Conservation (phyloP, 2,329 filamentous ascomycete genomes). For the Aspergillus sp. region DNA sequence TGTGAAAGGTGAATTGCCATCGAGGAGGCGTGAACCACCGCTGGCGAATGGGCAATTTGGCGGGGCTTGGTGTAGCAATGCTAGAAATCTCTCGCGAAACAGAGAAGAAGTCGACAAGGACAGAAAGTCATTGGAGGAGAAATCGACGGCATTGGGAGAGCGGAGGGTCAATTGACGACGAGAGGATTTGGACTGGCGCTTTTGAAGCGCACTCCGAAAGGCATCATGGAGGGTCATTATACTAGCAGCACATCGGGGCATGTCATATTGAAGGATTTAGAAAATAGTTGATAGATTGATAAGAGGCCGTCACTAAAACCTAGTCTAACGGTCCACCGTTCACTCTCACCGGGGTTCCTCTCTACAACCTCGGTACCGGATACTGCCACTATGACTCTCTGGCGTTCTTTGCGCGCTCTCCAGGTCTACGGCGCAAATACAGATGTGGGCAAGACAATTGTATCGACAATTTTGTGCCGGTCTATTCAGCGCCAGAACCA, state of each 20-base stretch:
- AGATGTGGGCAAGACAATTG: conserved; percentile 76
- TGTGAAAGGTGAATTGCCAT: conserved; percentile 58
- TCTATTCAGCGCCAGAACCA: conserved; percentile 47
- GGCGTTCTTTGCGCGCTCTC: conserved; percentile 61
- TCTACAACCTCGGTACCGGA: neutral
- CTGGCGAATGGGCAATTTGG: conserved; percentile 44
- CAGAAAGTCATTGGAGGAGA: conserved; percentile 61
- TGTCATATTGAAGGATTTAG: conserved; percentile 3
- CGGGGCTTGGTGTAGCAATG: conserved; percentile 37
- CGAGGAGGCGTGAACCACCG: conserved; percentile 56
- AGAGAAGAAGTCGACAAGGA: conserved; percentile 46
- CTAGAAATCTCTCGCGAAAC: conserved; percentile 45
- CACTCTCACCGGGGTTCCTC: too few relatives aligned
- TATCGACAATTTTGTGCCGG: conserved; percentile 65
- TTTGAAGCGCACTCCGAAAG: conserved; percentile 27
- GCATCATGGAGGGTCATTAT: conserved; percentile 17
- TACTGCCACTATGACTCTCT: conserved; percentile 38
- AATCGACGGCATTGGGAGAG: conserved; percentile 44
- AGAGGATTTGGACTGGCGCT: conserved; percentile 38
- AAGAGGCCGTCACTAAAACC: neutral
- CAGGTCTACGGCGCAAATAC: conserved; percentile 82
- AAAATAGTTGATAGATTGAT: too few relatives aligned
- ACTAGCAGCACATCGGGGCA: conserved; percentile 1
- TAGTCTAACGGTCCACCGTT: neutral
- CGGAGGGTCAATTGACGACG: conserved; percentile 44